A percentile compares a stretch with the other conserved stretches of the same genome.
Conservation (phyloP, 129 eudicot genomes). For the Centella asiatica region DNA sequence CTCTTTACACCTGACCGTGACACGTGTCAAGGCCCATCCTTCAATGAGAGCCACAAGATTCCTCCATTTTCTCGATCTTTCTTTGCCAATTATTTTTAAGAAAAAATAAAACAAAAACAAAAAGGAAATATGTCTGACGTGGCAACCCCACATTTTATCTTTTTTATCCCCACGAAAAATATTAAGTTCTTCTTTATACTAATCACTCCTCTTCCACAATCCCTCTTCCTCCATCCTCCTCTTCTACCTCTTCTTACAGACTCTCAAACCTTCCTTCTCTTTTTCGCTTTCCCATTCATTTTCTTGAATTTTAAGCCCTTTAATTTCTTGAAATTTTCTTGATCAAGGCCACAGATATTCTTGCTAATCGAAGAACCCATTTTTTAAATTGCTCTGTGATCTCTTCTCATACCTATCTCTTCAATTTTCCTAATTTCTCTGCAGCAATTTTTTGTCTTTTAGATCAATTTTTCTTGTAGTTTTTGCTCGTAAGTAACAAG, state of each 20-base stretch:
- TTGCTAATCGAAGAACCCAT: no score
- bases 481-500: background rate
- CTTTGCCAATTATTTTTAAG: background rate
- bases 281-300: background rate
- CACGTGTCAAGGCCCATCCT: conserved; percentile 33
- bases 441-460: background rate
- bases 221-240: conserved; percentile 16
- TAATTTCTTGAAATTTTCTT: no score
- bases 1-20: conserved; percentile 1
- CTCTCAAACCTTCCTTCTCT: conserved; percentile 3
- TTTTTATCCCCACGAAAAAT: conserved; percentile 10
- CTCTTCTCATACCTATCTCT: background rate
- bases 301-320: background rate
- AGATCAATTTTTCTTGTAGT: background rate
- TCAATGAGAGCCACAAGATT: conserved; percentile 36
- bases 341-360: no score
- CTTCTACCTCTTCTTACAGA: background rate
- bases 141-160: conserved; percentile 29
- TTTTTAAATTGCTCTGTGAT: background rate
- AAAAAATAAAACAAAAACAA: background rate
- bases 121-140: conserved; percentile 41
- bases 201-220: background rate
- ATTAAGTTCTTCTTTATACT: background rate
- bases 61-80: conserved; percentile 31
- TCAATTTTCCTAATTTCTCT: background rate